Conservation (phyloP, 768 basidiomycete species). For the Leccinum variicolor region DNA sequence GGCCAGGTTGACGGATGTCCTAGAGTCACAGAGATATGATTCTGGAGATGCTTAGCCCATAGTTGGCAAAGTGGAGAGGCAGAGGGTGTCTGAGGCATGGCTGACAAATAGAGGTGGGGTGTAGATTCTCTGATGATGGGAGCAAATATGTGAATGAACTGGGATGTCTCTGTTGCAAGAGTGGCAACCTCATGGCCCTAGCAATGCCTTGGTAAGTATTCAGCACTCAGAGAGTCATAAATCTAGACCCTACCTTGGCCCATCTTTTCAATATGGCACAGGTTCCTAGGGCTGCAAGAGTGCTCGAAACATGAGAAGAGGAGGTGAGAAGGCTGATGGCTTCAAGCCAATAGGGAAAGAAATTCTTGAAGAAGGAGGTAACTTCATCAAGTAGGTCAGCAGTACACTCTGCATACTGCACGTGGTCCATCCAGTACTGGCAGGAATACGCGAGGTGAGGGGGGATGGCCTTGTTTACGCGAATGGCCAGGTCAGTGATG, state of each 20-base stretch:
- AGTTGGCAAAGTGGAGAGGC: conserved; percentile 22
- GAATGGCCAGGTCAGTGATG: conserved; percentile 13
- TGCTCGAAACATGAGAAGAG: not conserved
- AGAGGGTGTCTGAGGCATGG: conserved; percentile 32
- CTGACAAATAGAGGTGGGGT: conserved; percentile 40
- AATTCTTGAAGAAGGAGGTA: conserved; percentile 18
- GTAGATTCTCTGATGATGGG: conserved; percentile 28
- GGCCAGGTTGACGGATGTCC: conserved; percentile 14
- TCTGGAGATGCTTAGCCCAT: conserved; percentile 20
- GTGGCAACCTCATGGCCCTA: conserved; percentile 12
- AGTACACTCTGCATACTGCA: conserved; percentile 9
- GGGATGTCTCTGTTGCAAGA: conserved; percentile 23
- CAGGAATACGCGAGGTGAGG: conserved; percentile 35
- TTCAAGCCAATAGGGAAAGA: conserved; percentile 39
- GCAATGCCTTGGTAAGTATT: conserved; percentile 1
- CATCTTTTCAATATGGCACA: conserved; percentile 11
- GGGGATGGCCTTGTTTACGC: conserved; percentile 26
- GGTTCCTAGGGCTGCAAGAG: conserved; percentile 7
- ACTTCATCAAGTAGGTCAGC: conserved; percentile 13
- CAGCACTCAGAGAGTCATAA: not conserved
- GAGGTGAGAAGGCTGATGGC: conserved; percentile 25
- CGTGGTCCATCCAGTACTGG: conserved; percentile 35
- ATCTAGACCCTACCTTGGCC: conserved; percentile 12
- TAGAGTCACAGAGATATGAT: conserved; percentile 8
- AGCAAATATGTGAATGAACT: conserved; percentile 32